A percentile compares a stretch with the other conserved stretches of the same genome.
Conservation (phyloP, 192 early-diverging fungal genomes). For the Thamnidium elegans region DNA sequence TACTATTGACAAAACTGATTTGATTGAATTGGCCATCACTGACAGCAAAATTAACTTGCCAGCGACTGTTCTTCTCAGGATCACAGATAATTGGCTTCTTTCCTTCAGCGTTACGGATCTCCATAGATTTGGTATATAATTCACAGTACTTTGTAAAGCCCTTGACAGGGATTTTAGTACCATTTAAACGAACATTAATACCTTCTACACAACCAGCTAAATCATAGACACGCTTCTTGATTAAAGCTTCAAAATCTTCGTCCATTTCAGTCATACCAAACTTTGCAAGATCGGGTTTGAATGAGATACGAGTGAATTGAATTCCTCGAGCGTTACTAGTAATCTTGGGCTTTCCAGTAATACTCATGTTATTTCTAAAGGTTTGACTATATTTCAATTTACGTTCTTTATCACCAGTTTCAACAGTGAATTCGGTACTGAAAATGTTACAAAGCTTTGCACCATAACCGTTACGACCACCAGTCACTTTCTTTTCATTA, state of each 20-base stretch:
- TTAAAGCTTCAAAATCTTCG: conserved; percentile 80
- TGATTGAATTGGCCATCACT: conserved; percentile 96
- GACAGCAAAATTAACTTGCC: conserved; percentile 92
- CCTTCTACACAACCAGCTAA: conserved; percentile 83
- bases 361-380: conserved; percentile 88
- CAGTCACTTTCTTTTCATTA: conserved; percentile 88
- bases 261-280: conserved; percentile 89
- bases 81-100: conserved; percentile 70
- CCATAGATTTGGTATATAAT: conserved; percentile 55
- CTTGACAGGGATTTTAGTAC: conserved; percentile 75
- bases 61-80: conserved; percentile 66
- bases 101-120: conserved; percentile 26
- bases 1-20: conserved; percentile 94
- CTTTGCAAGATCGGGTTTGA: conserved; percentile 88
- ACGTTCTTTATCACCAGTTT: conserved; percentile 76
- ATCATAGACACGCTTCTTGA: conserved; percentile 93
- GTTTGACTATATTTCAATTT: conserved; percentile 81
- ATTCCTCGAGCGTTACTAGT: conserved; percentile 60
- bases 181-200: conserved; percentile 87
- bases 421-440: conserved; percentile 89
- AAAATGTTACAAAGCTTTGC: conserved; percentile 98
- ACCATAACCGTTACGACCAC: conserved; percentile 93
- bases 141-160: conserved; percentile 90
- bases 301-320: conserved; percentile 90
- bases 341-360: conserved; percentile 73